Evolutionary conservation across 768 basidiomycete species (phyloP), one percentile per base, ranked within the genome.

Genomic region (Trametes coccinea): DNA sequence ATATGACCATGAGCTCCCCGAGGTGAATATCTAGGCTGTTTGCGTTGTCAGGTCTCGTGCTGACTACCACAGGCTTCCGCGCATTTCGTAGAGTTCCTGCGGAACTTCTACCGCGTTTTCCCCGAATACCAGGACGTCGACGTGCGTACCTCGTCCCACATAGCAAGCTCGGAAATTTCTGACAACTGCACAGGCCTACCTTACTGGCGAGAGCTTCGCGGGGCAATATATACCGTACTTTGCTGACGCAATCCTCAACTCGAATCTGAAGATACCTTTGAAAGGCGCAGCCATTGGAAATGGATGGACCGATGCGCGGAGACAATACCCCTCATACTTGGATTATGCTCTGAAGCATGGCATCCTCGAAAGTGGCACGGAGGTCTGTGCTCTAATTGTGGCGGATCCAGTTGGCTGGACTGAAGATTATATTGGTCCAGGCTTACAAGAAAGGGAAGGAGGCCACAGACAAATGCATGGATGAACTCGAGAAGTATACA

Each of bases 151-250:
- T 27, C 53, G 43, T 63, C 4, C 52, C 7, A 29, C 49, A 6
- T 34, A 30, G 57, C n/a, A 40, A 11, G 57, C 45, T 11, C 16
- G 34, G 33, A 50, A 29, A 45, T 49, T 56, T 14, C 9, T 29
- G 4, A 44, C 22, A 22, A 13, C 14, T n/a, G 27, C 41, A 14
- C 41, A 98, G 95, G 97, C 95, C 5, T 99, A 95, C 74, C 76
- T 99, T 4, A 92, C 91, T 0, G 97, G 97, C 61, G 97, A 99
- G 79, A 95, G 93, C 62, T 99, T 87, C 73, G 97, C 95, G 30
- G 97, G 97, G 27, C 95, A 98, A 77, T 98, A 90, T 79, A 96
- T 99, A 68, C 97, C 97, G 4, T 96, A 93, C 74, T 95, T 95
- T 68, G 95, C 93, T 69, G 83, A 94, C 65, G 90, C 86, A 16